These are phyloP conservation scores for Apiospora marii DNA, from an alignment of 2,329 filamentous ascomycete species.

Conservation along the genomic window DNA sequence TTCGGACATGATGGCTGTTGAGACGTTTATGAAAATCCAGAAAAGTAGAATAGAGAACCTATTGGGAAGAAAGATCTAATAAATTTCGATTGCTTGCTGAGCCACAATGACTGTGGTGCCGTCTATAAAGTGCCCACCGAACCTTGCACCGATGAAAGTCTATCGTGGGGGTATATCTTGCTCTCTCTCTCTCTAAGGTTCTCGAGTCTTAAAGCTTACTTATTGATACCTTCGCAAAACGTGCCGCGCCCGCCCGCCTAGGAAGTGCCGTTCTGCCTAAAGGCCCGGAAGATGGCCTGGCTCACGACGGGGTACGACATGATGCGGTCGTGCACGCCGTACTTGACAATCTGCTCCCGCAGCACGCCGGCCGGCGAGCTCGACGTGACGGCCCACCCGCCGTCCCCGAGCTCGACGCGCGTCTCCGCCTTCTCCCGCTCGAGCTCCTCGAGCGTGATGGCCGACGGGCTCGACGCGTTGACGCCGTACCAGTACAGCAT, in stretches of 20 bases:
- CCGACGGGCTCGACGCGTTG: constrained; percentile 51
- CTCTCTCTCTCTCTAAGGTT: background rate
- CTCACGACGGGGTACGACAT: constrained; percentile 65
- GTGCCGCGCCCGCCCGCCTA: background rate
- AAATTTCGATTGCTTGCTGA: background rate
- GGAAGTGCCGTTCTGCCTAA: constrained; percentile 34
- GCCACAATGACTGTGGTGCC: background rate
- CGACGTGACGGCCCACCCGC: constrained; percentile 59
- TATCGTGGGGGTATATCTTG: background rate
- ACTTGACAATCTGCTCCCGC: constrained; percentile 62
- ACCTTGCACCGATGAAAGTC: background rate
- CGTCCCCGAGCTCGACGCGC: constrained; percentile 50
- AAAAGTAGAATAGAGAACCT: background rate
- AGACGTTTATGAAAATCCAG: background rate
- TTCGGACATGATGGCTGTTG: background rate
- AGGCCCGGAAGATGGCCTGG: constrained; percentile 57
- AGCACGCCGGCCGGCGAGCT: constrained; percentile 55
- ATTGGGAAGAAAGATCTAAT: background rate
- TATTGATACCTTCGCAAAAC: background rate
- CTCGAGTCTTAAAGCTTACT: background rate
- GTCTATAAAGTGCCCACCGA: background rate
- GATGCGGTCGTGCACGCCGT: constrained; percentile 63
- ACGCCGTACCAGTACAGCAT: constrained; percentile 63
- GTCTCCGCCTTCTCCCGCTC: constrained; percentile 34
- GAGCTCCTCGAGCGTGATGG: constrained; percentile 50